These are phyloP conservation scores for Lentinula detonsa DNA, from an alignment of 768 basidiomycete genomes.

Conservation along the genomic window DNA sequence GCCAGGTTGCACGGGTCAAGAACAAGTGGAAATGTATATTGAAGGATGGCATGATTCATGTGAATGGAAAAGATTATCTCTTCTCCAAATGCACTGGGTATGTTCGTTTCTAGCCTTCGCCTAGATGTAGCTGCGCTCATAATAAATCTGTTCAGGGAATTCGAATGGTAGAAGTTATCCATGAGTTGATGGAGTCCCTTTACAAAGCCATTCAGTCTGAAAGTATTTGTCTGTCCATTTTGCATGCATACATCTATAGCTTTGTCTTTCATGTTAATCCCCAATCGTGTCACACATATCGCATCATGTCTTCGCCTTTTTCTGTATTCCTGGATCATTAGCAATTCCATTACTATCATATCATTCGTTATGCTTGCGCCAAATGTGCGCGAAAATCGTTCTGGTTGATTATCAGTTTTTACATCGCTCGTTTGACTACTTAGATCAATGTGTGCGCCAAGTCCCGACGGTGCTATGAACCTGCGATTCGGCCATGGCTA, in stretches of 20 bases:
- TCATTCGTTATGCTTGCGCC: no score
- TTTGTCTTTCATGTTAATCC: not conserved
- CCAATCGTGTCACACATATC: not conserved
- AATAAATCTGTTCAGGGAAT: conserved; percentile 25
- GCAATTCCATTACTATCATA: no score
- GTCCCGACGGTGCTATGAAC: no score
- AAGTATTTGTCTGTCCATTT: not conserved
- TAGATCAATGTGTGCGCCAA: no score
- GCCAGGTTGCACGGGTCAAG: conserved; percentile 95
- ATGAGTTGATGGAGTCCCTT: not conserved
- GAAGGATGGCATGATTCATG: conserved; percentile 96
- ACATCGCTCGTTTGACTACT: no score
- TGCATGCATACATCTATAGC: not conserved
- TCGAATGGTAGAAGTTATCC: conserved; percentile 35
- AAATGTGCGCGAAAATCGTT: no score
- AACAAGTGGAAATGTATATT: conserved; percentile 99
- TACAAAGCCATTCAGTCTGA: not conserved
- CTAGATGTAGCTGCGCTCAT: not conserved
- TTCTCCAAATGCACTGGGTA: conserved; percentile 97
- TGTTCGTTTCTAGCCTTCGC: conserved; percentile 18
- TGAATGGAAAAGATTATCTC: conserved; percentile 96
- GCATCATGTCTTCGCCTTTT: no score
- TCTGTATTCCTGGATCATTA: not conserved
- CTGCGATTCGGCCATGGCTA: no score
- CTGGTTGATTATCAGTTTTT: no score